Percentiles rank a stretch among this genome's conserved stretches.
Evolutionary conservation across 2,329 filamentous ascomycete species (phyloP).

Genomic region (Coniochaeta sp.): DNA sequence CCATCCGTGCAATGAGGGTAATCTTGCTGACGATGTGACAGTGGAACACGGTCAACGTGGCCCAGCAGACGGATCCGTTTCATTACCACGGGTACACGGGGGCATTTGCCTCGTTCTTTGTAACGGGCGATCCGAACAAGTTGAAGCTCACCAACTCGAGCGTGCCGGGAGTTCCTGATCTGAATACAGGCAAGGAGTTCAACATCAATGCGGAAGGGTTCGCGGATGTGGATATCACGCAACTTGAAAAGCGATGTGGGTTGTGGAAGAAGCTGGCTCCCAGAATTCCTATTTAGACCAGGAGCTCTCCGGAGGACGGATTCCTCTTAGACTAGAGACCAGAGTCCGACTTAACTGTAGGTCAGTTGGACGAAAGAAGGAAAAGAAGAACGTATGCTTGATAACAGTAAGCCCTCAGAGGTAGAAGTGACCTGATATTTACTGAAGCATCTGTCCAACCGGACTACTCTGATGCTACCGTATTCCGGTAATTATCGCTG

Average conservation of each 20-base stretch:
- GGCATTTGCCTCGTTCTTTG: conserved; percentile 51
- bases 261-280: conserved; percentile 1
- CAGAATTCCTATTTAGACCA: background rate
- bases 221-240: background rate
- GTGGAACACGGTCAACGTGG: conserved; percentile 48
- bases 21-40: conserved; percentile 11
- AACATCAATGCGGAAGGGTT: background rate
- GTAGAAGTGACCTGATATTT: too few species aligned
- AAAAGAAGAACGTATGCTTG: too few species aligned
- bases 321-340: background rate
- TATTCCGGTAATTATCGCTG: too few species aligned
- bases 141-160: conserved; percentile 4
- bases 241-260: background rate
- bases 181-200: background rate
- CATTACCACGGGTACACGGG: conserved; percentile 50
- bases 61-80: conserved; percentile 42
- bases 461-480: too few species aligned
- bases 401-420: too few species aligned
- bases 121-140: conserved; percentile 3
- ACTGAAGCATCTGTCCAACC: too few species aligned
- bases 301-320: background rate
- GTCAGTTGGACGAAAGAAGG: too few species aligned
- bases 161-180: background rate
- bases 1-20: background rate
- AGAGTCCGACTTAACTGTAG: background rate